Evolutionary conservation across 2,329 filamentous ascomycete species (phyloP), one percentile per base, ranked within the genome.

Genomic region (Ustulina deusta): DNA sequence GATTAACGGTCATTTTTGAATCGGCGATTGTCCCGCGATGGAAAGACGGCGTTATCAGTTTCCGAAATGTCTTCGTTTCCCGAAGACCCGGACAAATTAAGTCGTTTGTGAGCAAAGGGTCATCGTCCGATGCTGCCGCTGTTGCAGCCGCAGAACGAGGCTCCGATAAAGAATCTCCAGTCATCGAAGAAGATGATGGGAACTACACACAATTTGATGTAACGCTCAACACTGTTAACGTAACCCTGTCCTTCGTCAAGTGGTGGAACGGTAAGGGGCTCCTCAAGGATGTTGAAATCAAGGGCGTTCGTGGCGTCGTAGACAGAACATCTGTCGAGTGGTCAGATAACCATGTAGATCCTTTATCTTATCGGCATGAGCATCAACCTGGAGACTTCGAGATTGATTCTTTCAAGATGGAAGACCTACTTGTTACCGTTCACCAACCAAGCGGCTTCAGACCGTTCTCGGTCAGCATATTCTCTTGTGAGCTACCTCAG

Each of bases 201-300:
- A 99, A 99, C 77, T 99, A 98, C 79, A 97, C 94, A 0, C 96
- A 99, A 74, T 99, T 97, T 74, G 96, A 99, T 76, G 84, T 99
- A 17, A 97, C 94, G 0, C 93, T 99, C 66, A 93, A 96, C 70
- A 97, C 93, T 0, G 93, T 99, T 69, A 97, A 99, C 76, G 95
- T 99, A 48, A 98, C 95, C 0, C 80, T 99, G 29, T 99, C 96
- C 0, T 98, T 99, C 74, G 86, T 94, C n/a, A 98, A 97, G 78
- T 99, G 96, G 96, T 97, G 97, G 89, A 98, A 97, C 74, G 95
- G 96, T 25, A 97, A 95, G 79, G 96, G 96, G 0, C 85, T 97
- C 6, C 83, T 99, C 9, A 91, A 93, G 74, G 93, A 98, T 77
- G 96, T 99, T 48, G 94, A 97, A 77, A 91, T 99, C 60, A 96